Conservation (phyloP, 1,284 basidiomycete species). For the Sparassis latifolia region DNA sequence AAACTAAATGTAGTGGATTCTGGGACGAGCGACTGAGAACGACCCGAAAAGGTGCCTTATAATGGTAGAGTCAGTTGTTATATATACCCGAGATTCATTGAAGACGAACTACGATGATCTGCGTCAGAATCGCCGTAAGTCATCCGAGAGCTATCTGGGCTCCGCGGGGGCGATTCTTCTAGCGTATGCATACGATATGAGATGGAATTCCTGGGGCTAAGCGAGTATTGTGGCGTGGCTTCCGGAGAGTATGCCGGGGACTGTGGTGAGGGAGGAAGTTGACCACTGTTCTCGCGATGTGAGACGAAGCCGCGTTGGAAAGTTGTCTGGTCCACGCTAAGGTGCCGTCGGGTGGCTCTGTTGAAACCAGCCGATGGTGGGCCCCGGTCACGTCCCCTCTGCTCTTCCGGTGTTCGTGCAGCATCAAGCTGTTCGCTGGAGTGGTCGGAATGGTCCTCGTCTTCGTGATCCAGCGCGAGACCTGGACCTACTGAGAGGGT, state of each 20-base stretch:
- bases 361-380: conserved; percentile 2
- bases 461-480: conserved; percentile 26
- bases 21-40: conserved; percentile 5
- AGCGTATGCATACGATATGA: conserved; percentile 15
- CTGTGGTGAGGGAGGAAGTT: conserved; percentile 22
- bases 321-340: conserved; percentile 28
- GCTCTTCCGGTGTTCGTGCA: conserved; percentile 2
- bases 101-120: conserved; percentile 16
- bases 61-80: conserved; percentile 5
- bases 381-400: conserved; percentile 15
- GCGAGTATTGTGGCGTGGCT: conserved; percentile 12
- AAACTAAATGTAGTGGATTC: conserved; percentile 17
- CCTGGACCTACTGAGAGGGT: conserved; percentile 81
- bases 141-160: conserved; percentile 16
- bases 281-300: conserved; percentile 18
- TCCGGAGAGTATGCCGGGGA: conserved; percentile 22
- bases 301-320: conserved; percentile 25
- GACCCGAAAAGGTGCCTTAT: not conserved
- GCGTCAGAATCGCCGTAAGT: conserved; percentile 12
- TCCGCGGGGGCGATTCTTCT: conserved; percentile 16
- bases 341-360: conserved; percentile 18
- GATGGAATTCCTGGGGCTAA: conserved; percentile 16
- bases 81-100: not conserved
- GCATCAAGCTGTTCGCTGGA: conserved; percentile 15
- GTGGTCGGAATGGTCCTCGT: conserved; percentile 31